Percentiles rank a stretch among this genome's conserved stretches.
These are phyloP conservation scores for Xylaria acuta DNA, from an alignment of 495 filamentous ascomycete species.

Conservation along the genomic window DNA sequence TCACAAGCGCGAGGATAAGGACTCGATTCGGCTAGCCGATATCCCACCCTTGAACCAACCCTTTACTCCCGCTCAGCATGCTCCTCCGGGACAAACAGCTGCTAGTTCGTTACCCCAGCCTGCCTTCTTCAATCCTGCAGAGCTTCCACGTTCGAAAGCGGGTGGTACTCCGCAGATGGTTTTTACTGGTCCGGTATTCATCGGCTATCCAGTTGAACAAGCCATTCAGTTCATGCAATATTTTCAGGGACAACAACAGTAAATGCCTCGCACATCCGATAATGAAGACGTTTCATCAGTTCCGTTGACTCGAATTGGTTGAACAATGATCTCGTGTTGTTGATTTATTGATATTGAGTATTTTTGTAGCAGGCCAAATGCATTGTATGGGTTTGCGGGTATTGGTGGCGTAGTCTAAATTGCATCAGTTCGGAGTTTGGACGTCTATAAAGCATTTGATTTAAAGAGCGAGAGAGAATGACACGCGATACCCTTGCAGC, in stretches of 20 bases:
- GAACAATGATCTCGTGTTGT: neutral
- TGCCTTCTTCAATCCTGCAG: constrained; percentile 47
- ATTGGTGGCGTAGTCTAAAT: constrained; percentile 3
- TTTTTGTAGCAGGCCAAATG: neutral
- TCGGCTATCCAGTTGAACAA: constrained; percentile 84
- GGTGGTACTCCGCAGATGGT: constrained; percentile 64
- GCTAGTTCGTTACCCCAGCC: constrained; percentile 37
- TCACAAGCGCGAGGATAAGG: constrained; percentile 35
- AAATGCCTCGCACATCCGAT: neutral
- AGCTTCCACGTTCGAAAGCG: constrained; percentile 34
- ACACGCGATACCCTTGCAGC: constrained; percentile 1
- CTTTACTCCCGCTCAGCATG: constrained; percentile 32
- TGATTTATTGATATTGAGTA: neutral
- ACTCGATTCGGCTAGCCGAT: constrained; percentile 26
- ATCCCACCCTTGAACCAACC: constrained; percentile 32
- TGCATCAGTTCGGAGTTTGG: constrained; percentile 24
- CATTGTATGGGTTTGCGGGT: neutral
- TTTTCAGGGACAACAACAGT: constrained; percentile 43
- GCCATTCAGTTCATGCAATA: constrained; percentile 73
- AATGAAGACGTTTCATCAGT: neutral
- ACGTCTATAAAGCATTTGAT: neutral
- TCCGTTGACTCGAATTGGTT: neutral
- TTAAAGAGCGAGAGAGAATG: neutral
- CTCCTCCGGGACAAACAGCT: constrained; percentile 16
- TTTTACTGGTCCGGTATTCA: constrained; percentile 88